phyloP scores from a whole-genome alignment of 768 basidiomycete species.

The Trametes maxima region DNA sequence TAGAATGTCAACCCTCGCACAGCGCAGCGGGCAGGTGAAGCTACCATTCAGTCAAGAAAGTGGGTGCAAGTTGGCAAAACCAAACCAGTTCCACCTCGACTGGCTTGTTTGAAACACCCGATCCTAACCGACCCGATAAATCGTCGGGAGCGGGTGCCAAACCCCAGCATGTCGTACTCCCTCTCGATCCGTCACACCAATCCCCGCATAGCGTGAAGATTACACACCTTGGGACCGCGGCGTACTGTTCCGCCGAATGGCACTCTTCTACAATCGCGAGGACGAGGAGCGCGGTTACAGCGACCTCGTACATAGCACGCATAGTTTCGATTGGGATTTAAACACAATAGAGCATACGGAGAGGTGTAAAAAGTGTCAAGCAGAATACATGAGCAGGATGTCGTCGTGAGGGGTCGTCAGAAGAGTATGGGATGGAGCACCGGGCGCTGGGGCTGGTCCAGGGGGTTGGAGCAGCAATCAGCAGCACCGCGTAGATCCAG shows the following conservation, averaged over 20 bases:
- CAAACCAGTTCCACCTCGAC: neutral
- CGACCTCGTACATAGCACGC: slow-evolving; percentile 4
- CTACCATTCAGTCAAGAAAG: too few species aligned
- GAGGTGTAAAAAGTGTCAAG: slow-evolving; percentile 1
- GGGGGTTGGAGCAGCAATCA: slow-evolving; percentile 3
- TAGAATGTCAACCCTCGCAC: too few species aligned
- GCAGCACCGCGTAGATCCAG: slow-evolving; percentile 6
- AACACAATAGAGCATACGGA: slow-evolving; percentile 11
- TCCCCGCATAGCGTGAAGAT: neutral
- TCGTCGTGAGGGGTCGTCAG: slow-evolving; percentile 21
- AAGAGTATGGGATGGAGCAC: slow-evolving; percentile 6
- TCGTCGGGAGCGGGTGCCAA: too few species aligned
- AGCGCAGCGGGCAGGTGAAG: too few species aligned
- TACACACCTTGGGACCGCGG: slow-evolving; percentile 29
- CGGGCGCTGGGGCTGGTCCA: neutral
- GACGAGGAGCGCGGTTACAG: slow-evolving; percentile 16
- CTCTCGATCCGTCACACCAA: neutral
- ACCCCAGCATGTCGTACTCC: too few species aligned
- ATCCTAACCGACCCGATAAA: neutral
- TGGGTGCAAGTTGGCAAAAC: neutral
- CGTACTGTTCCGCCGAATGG: slow-evolving; percentile 21
- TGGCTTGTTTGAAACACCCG: neutral
- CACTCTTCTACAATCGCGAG: slow-evolving; percentile 21
- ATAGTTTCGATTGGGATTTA: slow-evolving; percentile 6
- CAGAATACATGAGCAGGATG: slow-evolving; percentile 14